Conservation (phyloP, 768 basidiomycete species). For the Phylloporus rhodoxanthus region DNA sequence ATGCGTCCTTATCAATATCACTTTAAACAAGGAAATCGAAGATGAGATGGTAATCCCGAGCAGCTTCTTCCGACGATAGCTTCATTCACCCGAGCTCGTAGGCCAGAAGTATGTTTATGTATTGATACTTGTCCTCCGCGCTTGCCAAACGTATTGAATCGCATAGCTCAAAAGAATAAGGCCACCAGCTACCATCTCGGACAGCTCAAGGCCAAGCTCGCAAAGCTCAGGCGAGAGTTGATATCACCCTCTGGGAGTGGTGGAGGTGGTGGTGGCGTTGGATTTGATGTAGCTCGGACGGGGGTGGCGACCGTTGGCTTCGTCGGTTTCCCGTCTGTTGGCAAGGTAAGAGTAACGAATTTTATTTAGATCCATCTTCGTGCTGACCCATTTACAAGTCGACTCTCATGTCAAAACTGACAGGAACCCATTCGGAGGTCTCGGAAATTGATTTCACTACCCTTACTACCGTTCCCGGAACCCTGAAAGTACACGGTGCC, state of each 20-base stretch:
- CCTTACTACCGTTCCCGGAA: constrained; percentile 92
- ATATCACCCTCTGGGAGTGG: constrained; percentile 72
- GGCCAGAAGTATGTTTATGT: constrained; percentile 66
- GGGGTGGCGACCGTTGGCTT: constrained; percentile 97
- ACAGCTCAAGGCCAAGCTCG: constrained; percentile 96
- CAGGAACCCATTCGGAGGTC: constrained; percentile 93
- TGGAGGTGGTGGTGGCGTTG: constrained; percentile 83
- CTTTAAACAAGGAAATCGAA: constrained; percentile 69
- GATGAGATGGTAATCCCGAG: constrained; percentile 81
- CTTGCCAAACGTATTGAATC: constrained; percentile 11
- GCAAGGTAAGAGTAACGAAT: constrained; percentile 53
- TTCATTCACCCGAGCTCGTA: constrained; percentile 34
- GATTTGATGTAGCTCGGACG: constrained; percentile 97
- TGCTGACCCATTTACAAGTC: constrained; percentile 45
- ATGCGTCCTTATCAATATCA: constrained; percentile 7
- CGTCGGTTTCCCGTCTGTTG: constrained; percentile 88
- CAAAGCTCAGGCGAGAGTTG: constrained; percentile 92
- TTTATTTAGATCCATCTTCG: constrained; percentile 1
- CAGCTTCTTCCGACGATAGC: constrained; percentile 9
- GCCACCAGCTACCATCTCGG: constrained; percentile 94
- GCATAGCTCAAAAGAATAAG: constrained; percentile 90
- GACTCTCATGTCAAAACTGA: constrained; percentile 91
- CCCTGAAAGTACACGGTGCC: constrained; percentile 90
- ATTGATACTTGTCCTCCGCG: constrained; percentile 7
- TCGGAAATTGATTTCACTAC: constrained; percentile 98